These are phyloP conservation scores for Purpureocillium lavendulum DNA, from an alignment of 2,329 filamentous ascomycete genomes.

Conservation along the genomic window DNA sequence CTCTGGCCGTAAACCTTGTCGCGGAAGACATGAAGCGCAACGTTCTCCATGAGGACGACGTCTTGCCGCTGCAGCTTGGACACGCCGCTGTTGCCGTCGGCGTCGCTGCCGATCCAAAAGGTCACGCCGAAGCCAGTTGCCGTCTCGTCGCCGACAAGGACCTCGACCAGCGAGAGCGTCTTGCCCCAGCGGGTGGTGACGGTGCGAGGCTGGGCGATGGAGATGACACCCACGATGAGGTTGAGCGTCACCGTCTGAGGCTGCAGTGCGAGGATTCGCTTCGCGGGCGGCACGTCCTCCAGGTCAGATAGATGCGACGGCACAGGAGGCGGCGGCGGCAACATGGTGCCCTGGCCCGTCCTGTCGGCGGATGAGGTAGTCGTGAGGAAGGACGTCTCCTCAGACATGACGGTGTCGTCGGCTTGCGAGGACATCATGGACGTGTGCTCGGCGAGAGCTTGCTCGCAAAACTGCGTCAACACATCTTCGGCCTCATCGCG, in stretches of 20 bases:
- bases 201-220: constrained; percentile 56
- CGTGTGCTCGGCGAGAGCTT: constrained; percentile 66
- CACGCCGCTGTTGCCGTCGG: constrained; percentile 22
- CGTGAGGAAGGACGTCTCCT: constrained; percentile 13
- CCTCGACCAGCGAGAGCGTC: constrained; percentile 60
- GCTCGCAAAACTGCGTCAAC: constrained; percentile 64
- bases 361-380: constrained; percentile 13
- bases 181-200: constrained; percentile 59
- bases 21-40: constrained; percentile 68
- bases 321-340: constrained; percentile 10
- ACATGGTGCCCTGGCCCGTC: constrained; percentile 1
- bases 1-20: constrained; percentile 79
- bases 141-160: constrained; percentile 81
- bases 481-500: constrained; percentile 30
- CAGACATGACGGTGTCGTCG: constrained; percentile 17
- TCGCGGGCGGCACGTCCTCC: constrained; percentile 59
- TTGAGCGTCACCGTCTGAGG: constrained; percentile 80
- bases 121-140: constrained; percentile 71
- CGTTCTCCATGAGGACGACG: constrained; percentile 69
- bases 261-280: constrained; percentile 55
- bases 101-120: constrained; percentile 61
- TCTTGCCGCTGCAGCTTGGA: constrained; percentile 58
- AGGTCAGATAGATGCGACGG: constrained; percentile 43
- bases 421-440: constrained; percentile 56
- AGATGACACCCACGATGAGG: constrained; percentile 71